These are phyloP conservation scores for Exophiala bonariae DNA, from an alignment of 2,329 filamentous ascomycete genomes.

Conservation along the genomic window DNA sequence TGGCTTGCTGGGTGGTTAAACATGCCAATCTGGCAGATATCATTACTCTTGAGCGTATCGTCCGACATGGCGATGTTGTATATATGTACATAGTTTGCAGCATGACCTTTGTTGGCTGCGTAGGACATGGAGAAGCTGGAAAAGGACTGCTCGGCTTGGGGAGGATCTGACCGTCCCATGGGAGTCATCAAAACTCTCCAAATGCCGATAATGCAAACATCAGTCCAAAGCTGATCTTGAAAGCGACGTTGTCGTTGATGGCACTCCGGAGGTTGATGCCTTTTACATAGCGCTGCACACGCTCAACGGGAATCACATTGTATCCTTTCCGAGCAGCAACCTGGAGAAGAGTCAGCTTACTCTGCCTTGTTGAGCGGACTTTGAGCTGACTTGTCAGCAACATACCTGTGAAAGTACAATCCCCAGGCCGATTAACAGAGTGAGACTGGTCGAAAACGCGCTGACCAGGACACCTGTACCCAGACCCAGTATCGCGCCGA, in stretches of 20 bases:
- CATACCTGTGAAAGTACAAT: constrained; percentile 46
- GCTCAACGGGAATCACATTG: constrained; percentile 42
- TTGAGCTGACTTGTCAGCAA: neutral
- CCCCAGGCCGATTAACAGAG: constrained; percentile 44
- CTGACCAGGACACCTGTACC: constrained; percentile 44
- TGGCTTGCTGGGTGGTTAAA: too few relatives aligned
- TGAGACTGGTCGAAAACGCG: constrained; percentile 45
- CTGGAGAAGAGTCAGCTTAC: constrained; percentile 27
- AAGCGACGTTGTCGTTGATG: constrained; percentile 41
- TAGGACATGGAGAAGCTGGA: constrained; percentile 3
- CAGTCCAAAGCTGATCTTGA: constrained; percentile 48
- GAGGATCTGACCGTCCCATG: too few relatives aligned
- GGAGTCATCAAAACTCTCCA: constrained; percentile 32
- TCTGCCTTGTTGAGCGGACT: neutral
- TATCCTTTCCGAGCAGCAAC: constrained; percentile 49
- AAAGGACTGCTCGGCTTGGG: too few relatives aligned
- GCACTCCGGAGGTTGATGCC: constrained; percentile 39
- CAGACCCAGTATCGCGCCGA: constrained; percentile 47
- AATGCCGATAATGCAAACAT: constrained; percentile 48
- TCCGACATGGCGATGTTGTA: too few relatives aligned
- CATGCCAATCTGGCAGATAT: too few relatives aligned
- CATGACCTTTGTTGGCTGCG: neutral
- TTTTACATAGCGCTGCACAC: constrained; percentile 43
- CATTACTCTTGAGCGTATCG: too few relatives aligned
- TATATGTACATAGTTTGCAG: too few relatives aligned